phyloP scores from a whole-genome alignment of 495 filamentous ascomycete species.

The Aspergillus steynii region DNA sequence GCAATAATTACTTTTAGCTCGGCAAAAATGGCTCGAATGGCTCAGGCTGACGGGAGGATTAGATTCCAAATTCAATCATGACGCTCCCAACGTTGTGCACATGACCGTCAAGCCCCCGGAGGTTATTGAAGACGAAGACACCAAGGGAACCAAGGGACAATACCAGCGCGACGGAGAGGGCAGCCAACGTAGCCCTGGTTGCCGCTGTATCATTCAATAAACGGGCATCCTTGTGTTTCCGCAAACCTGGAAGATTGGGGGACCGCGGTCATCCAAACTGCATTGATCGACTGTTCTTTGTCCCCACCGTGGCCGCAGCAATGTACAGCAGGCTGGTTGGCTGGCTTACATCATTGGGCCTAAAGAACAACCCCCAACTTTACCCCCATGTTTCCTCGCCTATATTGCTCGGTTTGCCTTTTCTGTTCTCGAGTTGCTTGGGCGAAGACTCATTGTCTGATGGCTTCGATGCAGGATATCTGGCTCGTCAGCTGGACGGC shows the following conservation, averaged over 20 bases:
- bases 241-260: conserved; percentile 9
- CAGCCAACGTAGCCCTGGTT: conserved; percentile 64
- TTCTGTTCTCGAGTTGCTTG: conserved; percentile 4
- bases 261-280: not conserved
- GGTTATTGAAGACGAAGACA: conserved; percentile 85
- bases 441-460: conserved; percentile 4
- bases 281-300: conserved; percentile 8
- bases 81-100: conserved; percentile 79
- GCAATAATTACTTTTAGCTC: not conserved
- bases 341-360: conserved; percentile 31
- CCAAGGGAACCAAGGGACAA: conserved; percentile 69
- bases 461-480: conserved; percentile 19
- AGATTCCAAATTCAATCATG: conserved; percentile 79
- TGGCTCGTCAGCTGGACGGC: conserved; percentile 18
- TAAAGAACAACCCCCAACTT: conserved; percentile 31
- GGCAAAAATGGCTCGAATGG: not conserved
- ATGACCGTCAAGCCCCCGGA: conserved; percentile 93
- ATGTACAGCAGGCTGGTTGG: not conserved
- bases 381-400: not conserved
- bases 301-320: conserved; percentile 10
- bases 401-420: not conserved
- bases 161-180: conserved; percentile 57
- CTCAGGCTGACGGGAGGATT: conserved; percentile 15
- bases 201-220: conserved; percentile 82
- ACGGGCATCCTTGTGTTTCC: conserved; percentile 37